Evolutionary conservation across 2,329 filamentous ascomycete genomes (phyloP).

Genomic region (Pseudocercospora ulei): DNA sequence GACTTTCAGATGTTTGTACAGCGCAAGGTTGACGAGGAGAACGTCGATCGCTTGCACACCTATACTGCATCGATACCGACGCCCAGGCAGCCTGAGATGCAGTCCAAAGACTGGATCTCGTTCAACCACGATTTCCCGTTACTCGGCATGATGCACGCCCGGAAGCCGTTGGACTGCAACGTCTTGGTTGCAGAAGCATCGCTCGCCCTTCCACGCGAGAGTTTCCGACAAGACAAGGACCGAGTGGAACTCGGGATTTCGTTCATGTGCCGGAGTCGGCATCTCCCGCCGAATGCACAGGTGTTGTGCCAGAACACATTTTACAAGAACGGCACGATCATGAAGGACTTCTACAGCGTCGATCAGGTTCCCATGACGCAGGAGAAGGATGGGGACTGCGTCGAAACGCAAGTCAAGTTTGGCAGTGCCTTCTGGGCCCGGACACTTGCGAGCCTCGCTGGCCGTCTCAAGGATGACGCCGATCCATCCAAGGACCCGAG

Average conservation of each 20-base stretch:
- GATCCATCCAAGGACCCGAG: constrained; percentile 14
- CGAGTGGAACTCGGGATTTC: constrained; percentile 32
- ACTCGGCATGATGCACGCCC: constrained; percentile 25
- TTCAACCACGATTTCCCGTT: constrained; percentile 32
- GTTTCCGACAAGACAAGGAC: constrained; percentile 31
- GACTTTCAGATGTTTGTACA: constrained; percentile 40
- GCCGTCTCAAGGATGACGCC: constrained; percentile 15
- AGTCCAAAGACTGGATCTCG: constrained; percentile 28
- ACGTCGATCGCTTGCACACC: constrained; percentile 32
- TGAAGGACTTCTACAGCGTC: constrained; percentile 22
- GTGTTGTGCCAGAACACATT: constrained; percentile 26
- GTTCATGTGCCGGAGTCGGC: constrained; percentile 27
- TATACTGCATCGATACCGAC: constrained; percentile 34
- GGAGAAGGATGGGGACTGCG: constrained; percentile 19
- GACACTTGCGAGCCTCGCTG: constrained; percentile 31
- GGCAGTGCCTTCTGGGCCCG: constrained; percentile 40
- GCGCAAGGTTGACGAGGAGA: constrained; percentile 25
- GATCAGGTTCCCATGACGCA: constrained; percentile 17
- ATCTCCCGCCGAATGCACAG: constrained; percentile 19
- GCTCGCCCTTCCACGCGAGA: constrained; percentile 36
- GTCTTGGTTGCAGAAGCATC: constrained; percentile 38
- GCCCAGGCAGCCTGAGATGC: constrained; percentile 30
- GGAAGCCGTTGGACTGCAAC: constrained; percentile 30
- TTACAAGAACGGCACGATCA: constrained; percentile 22
- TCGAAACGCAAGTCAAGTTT: constrained; percentile 34